Evolutionary conservation across 768 basidiomycete species (phyloP).

Genomic region (Russula dissimulans): DNA sequence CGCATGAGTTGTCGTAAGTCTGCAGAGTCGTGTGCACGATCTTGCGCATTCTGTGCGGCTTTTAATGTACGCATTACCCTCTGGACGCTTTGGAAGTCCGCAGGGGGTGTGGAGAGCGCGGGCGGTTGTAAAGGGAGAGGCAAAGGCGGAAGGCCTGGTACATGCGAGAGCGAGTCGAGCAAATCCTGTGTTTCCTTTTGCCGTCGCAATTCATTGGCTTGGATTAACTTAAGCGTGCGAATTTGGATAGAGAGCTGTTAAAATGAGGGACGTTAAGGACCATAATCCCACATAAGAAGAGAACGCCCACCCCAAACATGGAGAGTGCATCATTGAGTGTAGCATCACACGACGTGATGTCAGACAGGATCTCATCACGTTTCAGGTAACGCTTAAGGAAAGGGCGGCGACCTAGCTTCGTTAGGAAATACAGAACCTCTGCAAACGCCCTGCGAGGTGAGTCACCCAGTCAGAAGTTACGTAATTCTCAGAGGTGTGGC

Average conservation of each 20-base stretch:
- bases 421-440: constrained; percentile 40
- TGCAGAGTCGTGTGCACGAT: constrained; percentile 42
- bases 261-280: neutral
- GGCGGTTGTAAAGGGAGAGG: neutral
- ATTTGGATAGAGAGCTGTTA: constrained; percentile 41
- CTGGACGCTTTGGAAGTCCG: constrained; percentile 6
- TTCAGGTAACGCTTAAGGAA: constrained; percentile 74
- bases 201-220: constrained; percentile 31
- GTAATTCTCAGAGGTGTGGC: constrained; percentile 17
- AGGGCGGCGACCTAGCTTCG: constrained; percentile 52
- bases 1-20: constrained; percentile 53
- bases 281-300: neutral
- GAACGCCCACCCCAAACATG: constrained; percentile 43
- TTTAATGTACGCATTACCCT: constrained; percentile 22
- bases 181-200: constrained; percentile 31
- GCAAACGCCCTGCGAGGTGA: constrained; percentile 31
- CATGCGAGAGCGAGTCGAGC: constrained; percentile 26
- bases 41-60: constrained; percentile 36
- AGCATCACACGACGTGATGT: constrained; percentile 44
- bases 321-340: constrained; percentile 44
- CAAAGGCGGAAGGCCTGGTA: constrained; percentile 1
- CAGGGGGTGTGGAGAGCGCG: constrained; percentile 17
- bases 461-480: neutral
- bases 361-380: constrained; percentile 54
- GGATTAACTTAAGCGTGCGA: constrained; percentile 44